Evolutionary conservation across 148 eudicot genomes (phyloP), one percentile per base, ranked within the genome.

Genomic region (Rhododendron mucronatum): DNA sequence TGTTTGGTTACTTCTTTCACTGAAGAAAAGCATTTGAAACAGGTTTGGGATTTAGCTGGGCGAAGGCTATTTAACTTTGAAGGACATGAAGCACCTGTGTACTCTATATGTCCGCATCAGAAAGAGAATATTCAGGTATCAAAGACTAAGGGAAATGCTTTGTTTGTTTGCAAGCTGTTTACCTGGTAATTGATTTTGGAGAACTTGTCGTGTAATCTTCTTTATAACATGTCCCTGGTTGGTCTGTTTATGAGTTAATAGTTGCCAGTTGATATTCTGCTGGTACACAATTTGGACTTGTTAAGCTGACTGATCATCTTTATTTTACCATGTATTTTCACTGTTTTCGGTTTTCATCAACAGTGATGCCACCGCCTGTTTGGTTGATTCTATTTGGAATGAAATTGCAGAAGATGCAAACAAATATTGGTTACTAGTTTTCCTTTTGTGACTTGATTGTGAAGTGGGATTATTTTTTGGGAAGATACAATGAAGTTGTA

Each of bases 31-130:
- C 69, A 85, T 51, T 26, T 86, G 83, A 45, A 85, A 82, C 91
- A 97, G 99, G 99, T 97, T 59, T 97, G 99, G 99, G 98, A 95
- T 89, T 53, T 94, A 76, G 83, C 90, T 45, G 99, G 99, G n/a
- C 89, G 91, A 84, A 94, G 91, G 84, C 88, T 95, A 9, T 93
- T 85, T 82, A 93, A 87, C 88, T 96, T 97, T 88, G 98, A 97
- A 88, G 99, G 98, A 30, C 99, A 97, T 86, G 98, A 95, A 85
- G 98, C 99, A 84, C 94, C 98, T 39, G 98, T 97, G 48, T 95
- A 92, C 85, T 97, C 99, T 61, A 84, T 97, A 80, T 92, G 98
- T 86, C 99, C 99, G 84, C 98, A 97, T 88, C 95, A 93, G 89
- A 95, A 97, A 92, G 98, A 97, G 88, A 93, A 84, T 84, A 94